Base-by-base conservation (phyloP, 257 asterid species). In the Haberlea rhodopensis region DNA sequence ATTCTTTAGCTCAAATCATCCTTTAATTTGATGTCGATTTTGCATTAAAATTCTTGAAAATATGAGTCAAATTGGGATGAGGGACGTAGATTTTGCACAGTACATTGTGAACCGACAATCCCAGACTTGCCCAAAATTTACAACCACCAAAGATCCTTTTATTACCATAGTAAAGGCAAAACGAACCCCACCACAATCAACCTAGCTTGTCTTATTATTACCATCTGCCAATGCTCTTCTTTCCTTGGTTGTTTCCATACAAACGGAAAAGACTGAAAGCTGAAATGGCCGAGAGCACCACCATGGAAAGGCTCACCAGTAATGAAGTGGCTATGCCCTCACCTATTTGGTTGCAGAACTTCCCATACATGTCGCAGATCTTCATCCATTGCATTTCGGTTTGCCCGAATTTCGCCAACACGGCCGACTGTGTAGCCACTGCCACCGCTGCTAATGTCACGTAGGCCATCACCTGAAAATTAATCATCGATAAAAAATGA, bases 371-470 rank as follows among this genome's bases (percentile, higher is more conserved):
- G 5, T 70, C 65, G 68, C 96, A 91, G 15, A 84, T 70, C 72
- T 85, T 82, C 95, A 91, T 91, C 98, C 98, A 91, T 57, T 91
- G 96, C 61, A 91, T 74, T 27, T 89, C 89, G 3, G 79, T 43
- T 69, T 91, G 88, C 16, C 98, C 98, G 0, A 79, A 75, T 66
- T 89, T 87, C 1, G 96, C 85, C 21, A 87, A 67, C 3, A 89
- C 72, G 0, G 85, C 75, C 0, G 98, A 78, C 60, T 91, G 96
- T 0, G 81, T 81, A 0, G 89, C 73, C 0, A 96, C 95, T 0
- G 94, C 90, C 66, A 85, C 91, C 0, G 98, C 98, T 0, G 96
- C 78, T 75, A 91, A 5, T 0, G 78, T 75, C 80, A 89, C 72
- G 84, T 91, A 91, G 6, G 96, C 82, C 84, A 84, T 85, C 70